Evolutionary conservation across 148 eudicot species (phyloP), one percentile per base, ranked within the genome.

Genomic region (Pharnaceum exiguum): DNA sequence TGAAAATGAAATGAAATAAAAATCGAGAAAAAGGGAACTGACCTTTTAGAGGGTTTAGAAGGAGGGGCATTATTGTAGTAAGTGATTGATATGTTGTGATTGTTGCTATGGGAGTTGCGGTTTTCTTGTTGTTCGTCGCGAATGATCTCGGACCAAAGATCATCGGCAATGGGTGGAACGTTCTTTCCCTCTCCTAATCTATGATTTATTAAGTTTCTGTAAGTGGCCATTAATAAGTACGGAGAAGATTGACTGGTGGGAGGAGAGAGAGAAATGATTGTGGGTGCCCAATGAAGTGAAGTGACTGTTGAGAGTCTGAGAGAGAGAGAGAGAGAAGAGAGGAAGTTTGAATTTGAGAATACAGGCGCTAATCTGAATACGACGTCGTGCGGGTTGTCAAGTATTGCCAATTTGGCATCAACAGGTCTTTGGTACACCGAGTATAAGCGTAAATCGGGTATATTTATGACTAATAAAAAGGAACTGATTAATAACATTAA

Each of bases 161-260:
- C 70, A 4, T 67, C 65, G 30, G n/a, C 15, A 17, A 23, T 49
- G 29, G 71, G 8, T 13, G 25, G n/a, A n/a, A n/a, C n/a, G n/a
- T n/a, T 23, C 42, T 51, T 59, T 56, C n/a, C 29, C 62, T 56
- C 70, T 65, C 29, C 57, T n/a, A n/a, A n/a, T 33, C 65, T 67
- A 59, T 64, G 71, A 59, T 67, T 67, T 59, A 66, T 67, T 29
- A 10, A 58, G 21, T 48, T 38, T 27, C 13, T 12, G 10, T 26
- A 4, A 25, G 27, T 37, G 17, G 28, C 12, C 0, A 26, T 30
- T 19, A n/a, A n/a, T n/a, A n/a, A n/a, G n/a, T n/a, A n/a, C n/a
- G n/a, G n/a, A n/a, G n/a, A n/a, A n/a, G n/a, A n/a, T n/a, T n/a
- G n/a, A n/a, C n/a, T n/a, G n/a, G n/a, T n/a, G n/a, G n/a, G n/a